Evolutionary conservation across 2,329 filamentous ascomycete species (phyloP).

Genomic region (Claviceps arundinis): DNA sequence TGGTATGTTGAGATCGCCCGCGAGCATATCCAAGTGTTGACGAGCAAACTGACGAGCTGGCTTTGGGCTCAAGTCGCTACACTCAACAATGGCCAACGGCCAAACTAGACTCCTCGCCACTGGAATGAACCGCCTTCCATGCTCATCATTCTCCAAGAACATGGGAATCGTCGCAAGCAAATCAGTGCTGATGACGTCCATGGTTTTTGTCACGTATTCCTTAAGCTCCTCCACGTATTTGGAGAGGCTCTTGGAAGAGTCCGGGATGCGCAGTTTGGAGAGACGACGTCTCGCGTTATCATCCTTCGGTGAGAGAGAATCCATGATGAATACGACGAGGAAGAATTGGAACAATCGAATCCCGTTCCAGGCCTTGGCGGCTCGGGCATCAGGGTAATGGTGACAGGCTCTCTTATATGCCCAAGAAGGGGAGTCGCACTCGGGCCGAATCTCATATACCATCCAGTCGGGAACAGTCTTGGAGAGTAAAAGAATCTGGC

Average conservation of each 20-base stretch:
- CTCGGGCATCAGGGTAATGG: conserved; percentile 9
- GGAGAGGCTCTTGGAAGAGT: background rate
- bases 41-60: conserved; percentile 7
- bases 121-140: conserved; percentile 9
- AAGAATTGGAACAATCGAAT: background rate
- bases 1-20: conserved; percentile 11
- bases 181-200: conserved; percentile 9
- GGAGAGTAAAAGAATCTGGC: conserved; percentile 4
- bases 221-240: conserved; percentile 2
- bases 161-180: conserved; percentile 11
- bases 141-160: conserved; percentile 7
- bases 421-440: conserved; percentile 5
- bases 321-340: background rate
- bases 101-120: conserved; percentile 12
- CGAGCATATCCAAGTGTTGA: conserved; percentile 10
- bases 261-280: background rate
- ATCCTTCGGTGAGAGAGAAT: background rate
- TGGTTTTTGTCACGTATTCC: conserved; percentile 5
- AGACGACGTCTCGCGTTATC: background rate
- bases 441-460: conserved; percentile 1
- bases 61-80: conserved; percentile 3
- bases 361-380: conserved; percentile 1
- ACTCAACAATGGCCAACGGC: conserved; percentile 12
- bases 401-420: conserved; percentile 8
- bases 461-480: background rate